Evolutionary conservation across 2,329 filamentous ascomycete species (phyloP).

Genomic region (Ophiostoma populinum): DNA sequence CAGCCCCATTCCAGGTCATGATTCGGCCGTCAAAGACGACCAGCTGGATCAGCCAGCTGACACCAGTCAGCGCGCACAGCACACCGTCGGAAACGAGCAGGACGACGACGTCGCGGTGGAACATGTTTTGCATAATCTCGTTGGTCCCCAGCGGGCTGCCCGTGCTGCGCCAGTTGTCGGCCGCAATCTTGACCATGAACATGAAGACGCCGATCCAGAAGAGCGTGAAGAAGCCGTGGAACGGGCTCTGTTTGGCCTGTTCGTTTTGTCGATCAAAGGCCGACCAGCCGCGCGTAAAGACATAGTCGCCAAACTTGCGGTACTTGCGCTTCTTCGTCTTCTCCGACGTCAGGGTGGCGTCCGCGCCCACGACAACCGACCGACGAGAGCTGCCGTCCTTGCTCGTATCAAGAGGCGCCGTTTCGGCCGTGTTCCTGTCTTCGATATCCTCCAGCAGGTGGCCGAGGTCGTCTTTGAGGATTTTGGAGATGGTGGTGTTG

Average conservation of each 20-base stretch:
- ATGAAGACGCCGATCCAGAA: conserved; percentile 59
- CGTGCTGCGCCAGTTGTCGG: conserved; percentile 49
- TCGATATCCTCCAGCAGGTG: conserved; percentile 14
- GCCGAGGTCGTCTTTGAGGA: conserved; percentile 17
- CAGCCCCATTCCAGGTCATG: conserved; percentile 47
- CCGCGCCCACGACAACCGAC: too few relatives aligned
- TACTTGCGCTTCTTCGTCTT: conserved; percentile 7
- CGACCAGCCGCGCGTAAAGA: conserved; percentile 58
- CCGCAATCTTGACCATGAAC: conserved; percentile 47
- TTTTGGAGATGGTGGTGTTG: conserved; percentile 24
- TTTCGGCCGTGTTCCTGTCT: conserved; percentile 1
- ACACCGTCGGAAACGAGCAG: conserved; percentile 47
- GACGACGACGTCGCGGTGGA: conserved; percentile 32
- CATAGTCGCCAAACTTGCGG: conserved; percentile 33
- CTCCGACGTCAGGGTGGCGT: too few relatives aligned
- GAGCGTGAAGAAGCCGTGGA: conserved; percentile 63
- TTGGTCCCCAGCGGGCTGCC: conserved; percentile 53
- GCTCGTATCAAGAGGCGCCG: too few relatives aligned
- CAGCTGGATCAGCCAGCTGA: conserved; percentile 49
- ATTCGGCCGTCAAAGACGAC: conserved; percentile 35
- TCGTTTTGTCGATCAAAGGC: conserved; percentile 59
- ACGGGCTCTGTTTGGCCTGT: conserved; percentile 46
- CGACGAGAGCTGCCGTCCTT: too few relatives aligned
- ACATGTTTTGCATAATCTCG: conserved; percentile 56
- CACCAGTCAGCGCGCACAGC: conserved; percentile 48